Percentiles rank a stretch among this genome's conserved stretches.
These are phyloP conservation scores for Pontederia crassipes DNA, from an alignment of 176 grass and related monocot species.

Conservation along the genomic window DNA sequence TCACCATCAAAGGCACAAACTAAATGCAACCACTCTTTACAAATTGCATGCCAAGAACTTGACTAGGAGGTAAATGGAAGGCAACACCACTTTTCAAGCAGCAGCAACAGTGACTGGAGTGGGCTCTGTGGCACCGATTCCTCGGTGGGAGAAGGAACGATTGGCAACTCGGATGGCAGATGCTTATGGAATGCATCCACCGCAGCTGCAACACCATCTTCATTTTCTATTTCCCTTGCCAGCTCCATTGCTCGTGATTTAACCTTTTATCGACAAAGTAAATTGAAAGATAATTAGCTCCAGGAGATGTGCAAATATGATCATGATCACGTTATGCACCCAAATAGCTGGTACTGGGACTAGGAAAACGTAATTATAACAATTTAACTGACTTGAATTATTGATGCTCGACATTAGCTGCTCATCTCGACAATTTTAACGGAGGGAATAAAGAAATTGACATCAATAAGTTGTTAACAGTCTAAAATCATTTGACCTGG, in stretches of 20 bases:
- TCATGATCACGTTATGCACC: no score
- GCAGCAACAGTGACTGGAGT: slow-evolving; percentile 43
- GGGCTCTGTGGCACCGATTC: slow-evolving; percentile 39
- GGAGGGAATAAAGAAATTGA: no score
- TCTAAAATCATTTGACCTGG: no score
- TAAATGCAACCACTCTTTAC: slow-evolving; percentile 5
- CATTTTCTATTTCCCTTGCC: slow-evolving; percentile 71
- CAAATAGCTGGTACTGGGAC: no score
- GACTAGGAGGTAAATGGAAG: slow-evolving; percentile 45
- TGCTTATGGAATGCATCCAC: slow-evolving; percentile 73
- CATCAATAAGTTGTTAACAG: no score
- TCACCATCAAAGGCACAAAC: slow-evolving; percentile 1
- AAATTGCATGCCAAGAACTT: neutral
- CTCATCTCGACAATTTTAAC: no score
- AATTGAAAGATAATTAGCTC: slow-evolving; percentile 9
- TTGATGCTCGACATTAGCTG: no score
- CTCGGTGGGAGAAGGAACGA: slow-evolving; percentile 16
- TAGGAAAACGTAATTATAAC: no score
- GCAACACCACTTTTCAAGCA: slow-evolving; percentile 63
- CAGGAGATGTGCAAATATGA: neutral
- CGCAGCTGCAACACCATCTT: slow-evolving; percentile 78
- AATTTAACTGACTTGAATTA: no score
- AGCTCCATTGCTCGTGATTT: slow-evolving; percentile 63
- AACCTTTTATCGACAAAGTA: slow-evolving; percentile 36
- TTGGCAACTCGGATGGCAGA: slow-evolving; percentile 53